Evolutionary conservation across 345 rosid species (phyloP).

Genomic region (Citrus glauca): DNA sequence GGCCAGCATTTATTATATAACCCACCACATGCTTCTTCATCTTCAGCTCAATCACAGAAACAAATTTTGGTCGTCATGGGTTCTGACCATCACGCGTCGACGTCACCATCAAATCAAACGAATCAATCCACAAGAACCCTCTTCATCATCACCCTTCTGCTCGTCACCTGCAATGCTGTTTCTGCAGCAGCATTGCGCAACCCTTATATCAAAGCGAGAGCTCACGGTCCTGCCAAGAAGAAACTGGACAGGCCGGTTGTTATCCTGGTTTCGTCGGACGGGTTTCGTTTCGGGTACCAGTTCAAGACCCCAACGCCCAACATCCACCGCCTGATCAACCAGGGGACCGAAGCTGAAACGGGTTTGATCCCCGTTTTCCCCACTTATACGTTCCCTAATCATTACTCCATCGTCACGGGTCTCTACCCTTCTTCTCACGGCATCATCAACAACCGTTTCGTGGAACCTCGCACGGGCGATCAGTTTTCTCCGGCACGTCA

Average conservation of each 20-base stretch:
- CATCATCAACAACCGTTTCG: constrained; percentile 61
- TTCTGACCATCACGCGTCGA: too few species aligned
- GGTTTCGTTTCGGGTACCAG: constrained; percentile 97
- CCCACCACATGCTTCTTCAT: too few species aligned
- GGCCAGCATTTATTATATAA: too few species aligned
- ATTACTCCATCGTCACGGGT: constrained; percentile 91
- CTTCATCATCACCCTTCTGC: constrained; percentile 45
- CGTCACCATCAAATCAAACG: constrained; percentile 8
- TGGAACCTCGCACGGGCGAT: constrained; percentile 62
- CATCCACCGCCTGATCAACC: constrained; percentile 65
- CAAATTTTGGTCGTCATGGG: too few species aligned
- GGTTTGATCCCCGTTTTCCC: constrained; percentile 92
- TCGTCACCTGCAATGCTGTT: constrained; percentile 55
- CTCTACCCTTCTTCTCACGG: constrained; percentile 90
- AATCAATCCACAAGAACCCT: constrained; percentile 24
- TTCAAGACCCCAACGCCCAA: constrained; percentile 70
- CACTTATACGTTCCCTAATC: constrained; percentile 84
- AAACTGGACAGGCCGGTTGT: constrained; percentile 65
- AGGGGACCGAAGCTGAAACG: constrained; percentile 82
- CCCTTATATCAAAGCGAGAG: constrained; percentile 13
- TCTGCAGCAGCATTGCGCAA: constrained; percentile 61
- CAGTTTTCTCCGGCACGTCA: constrained; percentile 67
- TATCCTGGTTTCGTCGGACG: constrained; percentile 78
- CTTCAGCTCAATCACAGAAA: too few species aligned
- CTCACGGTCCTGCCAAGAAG: constrained; percentile 43